Base-by-base conservation (phyloP, 495 filamentous ascomycete species). In the Daldinia childiae region DNA sequence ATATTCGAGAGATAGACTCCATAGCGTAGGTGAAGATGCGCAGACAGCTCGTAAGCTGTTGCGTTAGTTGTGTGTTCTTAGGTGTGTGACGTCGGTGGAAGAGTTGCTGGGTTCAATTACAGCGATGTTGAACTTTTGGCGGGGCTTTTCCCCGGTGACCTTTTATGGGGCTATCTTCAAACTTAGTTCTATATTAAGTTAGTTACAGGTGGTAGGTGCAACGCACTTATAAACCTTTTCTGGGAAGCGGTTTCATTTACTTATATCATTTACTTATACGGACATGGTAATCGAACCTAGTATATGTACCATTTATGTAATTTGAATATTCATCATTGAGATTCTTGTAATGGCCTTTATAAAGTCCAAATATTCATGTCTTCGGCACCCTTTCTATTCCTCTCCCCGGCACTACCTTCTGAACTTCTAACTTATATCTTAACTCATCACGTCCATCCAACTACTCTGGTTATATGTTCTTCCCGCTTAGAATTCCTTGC, bases 1-100 rank as follows among this genome's bases (percentile, higher is more conserved):
- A 96, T 79, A 98, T 97, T 72, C 92, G 85, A 19, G 95, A 94
- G 70, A 98, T 93, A n/a, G 95, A 96, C 84, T 98, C 95, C 95
- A 99, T 86, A 62, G 52, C 55, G 60, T 50, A 62, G 17, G 58
- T 34, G 65, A 29, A 17, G 57, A 54, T 41, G 58, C 62, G 62
- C 62, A 68, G 45, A 54, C 67, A 72, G 65, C 69, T 69, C 41
- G 75, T 66, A 64, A 71, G 77, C 74, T 69, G 74, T 69, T 72
- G 63, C 65, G 57, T 60, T 24, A 50, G 29, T 74, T 51, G 41
- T n/a, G 65, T 65, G 45, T 59, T 54, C 50, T 48, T 69, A 71
- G 73, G 71, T 56, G 63, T 61, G 72, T 83, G 81, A 83, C 81
- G 81, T 83, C 75, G 75, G 66, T 60, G 30, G 34, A 59, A 21